phyloP scores from a whole-genome alignment of 495 filamentous ascomycete species.

The Pyronema omphalodes region DNA sequence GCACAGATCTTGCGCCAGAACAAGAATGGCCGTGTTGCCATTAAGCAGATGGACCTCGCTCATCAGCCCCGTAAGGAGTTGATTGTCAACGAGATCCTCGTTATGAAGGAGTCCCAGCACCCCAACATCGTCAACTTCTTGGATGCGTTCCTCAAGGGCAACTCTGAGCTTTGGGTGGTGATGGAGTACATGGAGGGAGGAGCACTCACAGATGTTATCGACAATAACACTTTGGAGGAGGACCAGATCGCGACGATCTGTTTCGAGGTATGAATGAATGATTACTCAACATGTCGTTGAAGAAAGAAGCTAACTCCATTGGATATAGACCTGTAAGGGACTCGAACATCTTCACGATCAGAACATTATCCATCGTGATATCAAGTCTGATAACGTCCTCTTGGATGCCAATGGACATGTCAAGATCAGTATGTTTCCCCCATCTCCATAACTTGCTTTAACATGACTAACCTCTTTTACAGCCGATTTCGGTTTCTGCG shows the following conservation, averaged over 20 bases:
- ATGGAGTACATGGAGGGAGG: conserved; percentile 99
- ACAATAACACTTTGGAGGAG: conserved; percentile 87
- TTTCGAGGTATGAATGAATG: conserved; percentile 48
- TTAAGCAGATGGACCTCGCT: conserved; percentile 98
- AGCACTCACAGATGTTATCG: conserved; percentile 93
- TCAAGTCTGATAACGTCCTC: conserved; percentile 96
- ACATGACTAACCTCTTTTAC: conserved; percentile 1
- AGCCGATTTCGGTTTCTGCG: conserved; percentile 99
- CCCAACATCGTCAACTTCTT: conserved; percentile 98
- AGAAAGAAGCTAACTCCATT: not conserved
- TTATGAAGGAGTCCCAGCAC: conserved; percentile 92
- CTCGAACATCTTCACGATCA: conserved; percentile 84
- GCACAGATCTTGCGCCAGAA: conserved; percentile 14
- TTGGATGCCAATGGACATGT: conserved; percentile 85
- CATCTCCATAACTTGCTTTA: not conserved
- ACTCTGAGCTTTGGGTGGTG: conserved; percentile 92
- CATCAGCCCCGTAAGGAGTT: conserved; percentile 95
- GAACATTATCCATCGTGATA: conserved; percentile 96
- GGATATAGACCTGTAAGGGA: conserved; percentile 71
- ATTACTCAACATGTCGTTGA: not conserved
- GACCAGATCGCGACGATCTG: conserved; percentile 97
- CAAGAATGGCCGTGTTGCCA: conserved; percentile 55
- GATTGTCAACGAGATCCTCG: conserved; percentile 97
- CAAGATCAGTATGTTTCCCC: conserved; percentile 67
- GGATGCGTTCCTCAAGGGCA: conserved; percentile 87